These are phyloP conservation scores for Tarenaya hassleriana DNA, from an alignment of 345 rosid species.

Conservation along the genomic window DNA sequence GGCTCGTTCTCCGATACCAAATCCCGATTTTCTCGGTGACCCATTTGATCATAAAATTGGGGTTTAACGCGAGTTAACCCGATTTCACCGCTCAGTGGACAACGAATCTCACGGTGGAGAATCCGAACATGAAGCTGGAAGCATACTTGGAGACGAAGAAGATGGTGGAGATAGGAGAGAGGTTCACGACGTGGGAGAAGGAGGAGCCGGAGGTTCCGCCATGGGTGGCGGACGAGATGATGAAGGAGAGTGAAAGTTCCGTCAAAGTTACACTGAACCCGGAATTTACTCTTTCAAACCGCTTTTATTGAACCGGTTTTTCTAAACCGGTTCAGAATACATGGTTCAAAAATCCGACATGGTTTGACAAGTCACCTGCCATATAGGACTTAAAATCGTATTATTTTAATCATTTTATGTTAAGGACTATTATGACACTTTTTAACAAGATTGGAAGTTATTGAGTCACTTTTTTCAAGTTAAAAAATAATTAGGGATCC, in stretches of 20 bases:
- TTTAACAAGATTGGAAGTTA: too few relatives aligned
- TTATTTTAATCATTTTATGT: too few relatives aligned
- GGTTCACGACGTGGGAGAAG: constrained; percentile 22
- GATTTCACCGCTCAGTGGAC: constrained; percentile 33
- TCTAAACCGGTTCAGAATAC: too few relatives aligned
- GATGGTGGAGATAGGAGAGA: constrained; percentile 19
- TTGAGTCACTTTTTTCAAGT: too few relatives aligned
- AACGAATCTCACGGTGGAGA: constrained; percentile 25
- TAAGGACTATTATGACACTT: too few relatives aligned
- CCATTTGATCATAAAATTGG: constrained; percentile 24
- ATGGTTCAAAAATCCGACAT: too few relatives aligned
- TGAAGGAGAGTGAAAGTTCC: constrained; percentile 30
- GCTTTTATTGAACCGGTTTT: too few relatives aligned
- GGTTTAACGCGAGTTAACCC: constrained; percentile 29
- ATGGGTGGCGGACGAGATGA: constrained; percentile 31
- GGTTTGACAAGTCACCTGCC: too few relatives aligned
- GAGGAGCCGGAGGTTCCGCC: constrained; percentile 26
- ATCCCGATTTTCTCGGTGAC: constrained; percentile 30
- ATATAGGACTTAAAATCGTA: too few relatives aligned
- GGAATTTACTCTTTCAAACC: too few relatives aligned
- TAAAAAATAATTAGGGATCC: too few relatives aligned
- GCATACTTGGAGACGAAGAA: constrained; percentile 30
- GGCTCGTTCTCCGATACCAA: constrained; percentile 31
- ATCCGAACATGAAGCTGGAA: constrained; percentile 34
- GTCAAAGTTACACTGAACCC: too few relatives aligned